Percentiles rank a stretch among this genome's conserved stretches.
Evolutionary conservation across 331 rosid species (phyloP).

Genomic region (Malus hybrid): DNA sequence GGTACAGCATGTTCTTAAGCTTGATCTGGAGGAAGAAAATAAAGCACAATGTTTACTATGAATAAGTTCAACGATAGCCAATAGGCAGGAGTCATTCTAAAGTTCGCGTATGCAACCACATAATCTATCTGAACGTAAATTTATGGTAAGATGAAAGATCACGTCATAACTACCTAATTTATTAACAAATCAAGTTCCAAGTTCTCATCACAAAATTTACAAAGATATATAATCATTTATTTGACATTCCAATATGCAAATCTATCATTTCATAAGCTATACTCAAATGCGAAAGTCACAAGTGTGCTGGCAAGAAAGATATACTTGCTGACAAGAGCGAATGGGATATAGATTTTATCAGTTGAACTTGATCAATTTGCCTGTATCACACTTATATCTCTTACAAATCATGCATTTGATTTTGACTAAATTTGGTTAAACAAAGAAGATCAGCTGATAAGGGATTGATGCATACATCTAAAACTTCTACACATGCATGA

Average conservation of each 20-base stretch:
- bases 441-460: not conserved
- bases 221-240: not conserved
- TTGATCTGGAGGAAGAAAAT: conserved; percentile 52
- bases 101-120: not conserved
- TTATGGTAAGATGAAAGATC: not conserved
- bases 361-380: not conserved
- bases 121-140: not conserved
- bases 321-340: not conserved
- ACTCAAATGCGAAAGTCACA: not conserved
- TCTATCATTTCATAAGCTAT: not conserved
- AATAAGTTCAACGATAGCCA: not conserved
- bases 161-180: not conserved
- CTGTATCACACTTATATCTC: not conserved
- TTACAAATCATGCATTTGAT: not conserved
- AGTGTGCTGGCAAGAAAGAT: not conserved
- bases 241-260: not conserved
- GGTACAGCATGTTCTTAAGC: conserved; percentile 90
- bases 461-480: not conserved
- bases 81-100: not conserved
- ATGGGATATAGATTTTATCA: not conserved
- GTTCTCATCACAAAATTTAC: not conserved
- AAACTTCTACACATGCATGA: not conserved
- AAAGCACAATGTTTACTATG: not conserved
- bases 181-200: not conserved
- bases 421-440: not conserved